Conservation (phyloP, 2,329 filamentous ascomycete genomes). For the Chlorencoelia australis region DNA sequence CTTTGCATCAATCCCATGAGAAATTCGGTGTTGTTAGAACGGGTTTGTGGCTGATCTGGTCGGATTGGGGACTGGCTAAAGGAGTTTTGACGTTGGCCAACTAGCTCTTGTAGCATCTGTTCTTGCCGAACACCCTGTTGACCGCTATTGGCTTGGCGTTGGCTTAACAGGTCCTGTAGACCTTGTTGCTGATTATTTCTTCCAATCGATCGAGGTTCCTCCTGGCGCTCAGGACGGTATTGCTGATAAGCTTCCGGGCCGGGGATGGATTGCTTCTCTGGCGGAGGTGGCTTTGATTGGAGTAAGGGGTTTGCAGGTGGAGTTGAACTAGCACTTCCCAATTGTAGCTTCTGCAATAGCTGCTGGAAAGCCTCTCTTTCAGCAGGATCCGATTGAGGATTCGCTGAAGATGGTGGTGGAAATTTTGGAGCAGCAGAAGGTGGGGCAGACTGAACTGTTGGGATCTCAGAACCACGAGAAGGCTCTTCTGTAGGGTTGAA, state of each 20-base stretch:
- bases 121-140: conserved; percentile 40
- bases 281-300: conserved; percentile 24
- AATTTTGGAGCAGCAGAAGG: conserved; percentile 16
- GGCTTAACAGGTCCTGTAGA: conserved; percentile 41
- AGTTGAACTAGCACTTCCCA: conserved; percentile 33
- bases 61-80: conserved; percentile 41
- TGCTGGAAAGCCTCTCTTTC: conserved; percentile 82
- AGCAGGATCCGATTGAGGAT: conserved; percentile 33
- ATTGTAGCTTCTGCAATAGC: conserved; percentile 71
- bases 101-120: conserved; percentile 51
- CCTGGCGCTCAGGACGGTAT: conserved; percentile 24
- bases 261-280: conserved; percentile 40
- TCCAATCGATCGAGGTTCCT: conserved; percentile 18
- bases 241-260: conserved; percentile 34
- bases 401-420: conserved; percentile 18
- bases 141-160: conserved; percentile 30
- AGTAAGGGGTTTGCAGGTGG: conserved; percentile 31
- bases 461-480: conserved; percentile 39
- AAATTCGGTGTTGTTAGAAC: conserved; percentile 60
- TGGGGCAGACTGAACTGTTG: conserved; percentile 32
- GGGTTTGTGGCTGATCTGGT: conserved; percentile 36
- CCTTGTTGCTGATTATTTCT: conserved; percentile 28
- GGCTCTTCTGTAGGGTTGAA: conserved; percentile 47
- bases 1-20: conserved; percentile 73
- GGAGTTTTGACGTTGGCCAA: conserved; percentile 46